Evolutionary conservation across 257 asterid species (phyloP).

Genomic region (Scutellaria barbata): DNA sequence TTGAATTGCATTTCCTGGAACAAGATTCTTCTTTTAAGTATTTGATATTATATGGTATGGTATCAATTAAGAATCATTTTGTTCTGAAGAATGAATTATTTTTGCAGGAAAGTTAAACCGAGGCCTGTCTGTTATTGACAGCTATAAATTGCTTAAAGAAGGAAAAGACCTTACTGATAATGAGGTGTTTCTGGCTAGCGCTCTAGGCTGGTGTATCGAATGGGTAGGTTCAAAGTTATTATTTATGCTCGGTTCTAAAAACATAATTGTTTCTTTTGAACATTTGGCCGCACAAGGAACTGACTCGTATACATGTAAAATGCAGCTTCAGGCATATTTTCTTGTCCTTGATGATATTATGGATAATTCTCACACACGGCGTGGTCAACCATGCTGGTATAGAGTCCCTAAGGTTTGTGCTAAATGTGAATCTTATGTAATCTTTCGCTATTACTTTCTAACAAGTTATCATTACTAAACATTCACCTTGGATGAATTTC

Average conservation of each 20-base stretch:
- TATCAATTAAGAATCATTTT: slow-evolving; percentile 17
- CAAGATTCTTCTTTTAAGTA: slow-evolving; percentile 15
- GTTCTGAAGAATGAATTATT: slow-evolving; percentile 20
- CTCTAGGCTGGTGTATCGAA: slow-evolving; percentile 97
- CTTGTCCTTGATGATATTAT: slow-evolving; percentile 93
- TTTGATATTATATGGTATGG: slow-evolving; percentile 4
- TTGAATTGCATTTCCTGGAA: slow-evolving; percentile 1
- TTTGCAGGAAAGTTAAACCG: slow-evolving; percentile 90
- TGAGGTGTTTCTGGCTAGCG: slow-evolving; percentile 75
- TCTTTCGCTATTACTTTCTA: slow-evolving; percentile 17
- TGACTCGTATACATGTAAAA: slow-evolving; percentile 33
- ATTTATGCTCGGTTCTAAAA: slow-evolving; percentile 22
- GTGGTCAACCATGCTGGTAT: slow-evolving; percentile 97
- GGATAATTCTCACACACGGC: slow-evolving; percentile 87
- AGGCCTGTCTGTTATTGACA: slow-evolving; percentile 91
- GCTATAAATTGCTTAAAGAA: slow-evolving; percentile 80
- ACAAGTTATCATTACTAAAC: slow-evolving; percentile 14
- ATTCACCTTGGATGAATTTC: slow-evolving; percentile 25
- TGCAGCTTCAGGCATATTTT: slow-evolving; percentile 96
- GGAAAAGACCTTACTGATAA: slow-evolving; percentile 73
- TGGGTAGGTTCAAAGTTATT: slow-evolving; percentile 63
- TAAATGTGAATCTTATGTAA: slow-evolving; percentile 26
- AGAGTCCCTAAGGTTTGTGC: slow-evolving; percentile 72
- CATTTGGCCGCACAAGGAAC: slow-evolving; percentile 9
- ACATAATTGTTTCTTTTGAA: slow-evolving; percentile 2